Conservation (phyloP, 2,329 filamentous ascomycete species). For the Massarina eburnea region DNA sequence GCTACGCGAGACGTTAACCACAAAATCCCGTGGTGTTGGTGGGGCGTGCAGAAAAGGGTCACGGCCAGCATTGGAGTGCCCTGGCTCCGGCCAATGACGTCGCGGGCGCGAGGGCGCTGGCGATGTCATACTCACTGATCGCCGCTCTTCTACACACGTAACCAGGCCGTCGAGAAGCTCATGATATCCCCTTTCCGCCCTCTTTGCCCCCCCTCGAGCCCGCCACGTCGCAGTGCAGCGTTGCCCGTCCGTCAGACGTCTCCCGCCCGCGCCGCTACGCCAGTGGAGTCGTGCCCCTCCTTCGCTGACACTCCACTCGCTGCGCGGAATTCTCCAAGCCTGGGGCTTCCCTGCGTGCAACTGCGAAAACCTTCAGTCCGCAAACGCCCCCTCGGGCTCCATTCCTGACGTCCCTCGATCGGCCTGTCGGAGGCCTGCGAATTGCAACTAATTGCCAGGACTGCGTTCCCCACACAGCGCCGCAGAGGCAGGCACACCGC, state of each 20-base stretch:
- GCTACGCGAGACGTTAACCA: background rate
- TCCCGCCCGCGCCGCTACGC: background rate
- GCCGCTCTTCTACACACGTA: background rate
- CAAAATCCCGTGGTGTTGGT: background rate
- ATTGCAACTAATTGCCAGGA: constrained; percentile 5
- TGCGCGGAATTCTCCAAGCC: constrained; percentile 9
- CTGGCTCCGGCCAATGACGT: background rate
- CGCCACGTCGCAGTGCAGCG: background rate
- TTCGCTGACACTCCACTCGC: constrained; percentile 15
- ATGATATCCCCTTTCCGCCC: constrained; percentile 3
- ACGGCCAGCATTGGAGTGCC: background rate
- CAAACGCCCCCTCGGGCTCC: constrained; percentile 20
- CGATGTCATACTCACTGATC: constrained; percentile 4
- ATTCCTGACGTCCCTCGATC: constrained; percentile 13
- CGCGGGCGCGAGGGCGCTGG: background rate
- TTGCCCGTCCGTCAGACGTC: background rate
- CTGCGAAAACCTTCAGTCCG: constrained; percentile 16
- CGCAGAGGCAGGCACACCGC: constrained; percentile 10
- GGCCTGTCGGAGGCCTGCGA: constrained; percentile 9
- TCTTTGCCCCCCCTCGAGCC: background rate
- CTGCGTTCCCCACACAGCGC: too few species aligned
- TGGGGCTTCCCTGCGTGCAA: constrained; percentile 16
- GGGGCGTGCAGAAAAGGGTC: constrained; percentile 1
- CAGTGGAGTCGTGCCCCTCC: constrained; percentile 8
- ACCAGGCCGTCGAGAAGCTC: constrained; percentile 1